A percentile compares a stretch with the other conserved stretches of the same genome.
Conservation (phyloP, 257 asterid species). For the Nemophila menziesii region DNA sequence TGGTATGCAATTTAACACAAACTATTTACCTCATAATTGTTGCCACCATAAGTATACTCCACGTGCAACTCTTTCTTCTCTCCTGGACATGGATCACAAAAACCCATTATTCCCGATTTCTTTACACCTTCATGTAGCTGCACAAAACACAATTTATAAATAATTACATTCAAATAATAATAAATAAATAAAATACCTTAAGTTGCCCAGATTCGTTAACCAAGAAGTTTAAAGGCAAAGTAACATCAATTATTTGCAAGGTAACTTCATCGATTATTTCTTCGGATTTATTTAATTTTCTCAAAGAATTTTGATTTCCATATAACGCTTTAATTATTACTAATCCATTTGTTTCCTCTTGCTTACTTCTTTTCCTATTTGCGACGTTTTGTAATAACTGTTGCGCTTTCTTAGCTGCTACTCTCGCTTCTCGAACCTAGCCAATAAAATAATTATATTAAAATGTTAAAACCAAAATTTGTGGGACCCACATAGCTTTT, state of each 20-base stretch:
- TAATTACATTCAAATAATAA: not conserved
- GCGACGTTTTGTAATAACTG: slow-evolving; percentile 74
- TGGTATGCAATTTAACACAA: too few species aligned
- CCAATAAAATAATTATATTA: not conserved
- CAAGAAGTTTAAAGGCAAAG: slow-evolving; percentile 78
- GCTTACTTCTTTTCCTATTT: slow-evolving; percentile 64
- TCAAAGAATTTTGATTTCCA: slow-evolving; percentile 49
- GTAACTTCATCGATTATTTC: slow-evolving; percentile 42
- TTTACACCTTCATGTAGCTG: slow-evolving; percentile 90
- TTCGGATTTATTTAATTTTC: slow-evolving; percentile 25
- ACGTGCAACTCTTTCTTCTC: slow-evolving; percentile 64
- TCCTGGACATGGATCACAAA: slow-evolving; percentile 94
- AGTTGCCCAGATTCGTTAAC: slow-evolving; percentile 71
- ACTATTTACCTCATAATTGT: slow-evolving; percentile 50
- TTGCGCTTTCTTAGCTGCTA: slow-evolving; percentile 91
- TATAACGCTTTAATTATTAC: slow-evolving; percentile 60
- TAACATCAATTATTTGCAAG: slow-evolving; percentile 66
- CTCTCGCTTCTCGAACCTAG: slow-evolving; percentile 69
- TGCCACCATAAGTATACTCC: slow-evolving; percentile 45
- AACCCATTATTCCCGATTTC: slow-evolving; percentile 98
- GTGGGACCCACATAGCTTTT: too few species aligned
- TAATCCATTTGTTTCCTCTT: slow-evolving; percentile 58
- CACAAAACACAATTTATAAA: slow-evolving; percentile 10
- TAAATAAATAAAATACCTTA: slow-evolving; percentile 42
- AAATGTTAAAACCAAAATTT: too few species aligned